These are phyloP conservation scores for Lentinula novae-zelandiae DNA, from an alignment of 1,284 basidiomycete genomes.

Conservation along the genomic window DNA sequence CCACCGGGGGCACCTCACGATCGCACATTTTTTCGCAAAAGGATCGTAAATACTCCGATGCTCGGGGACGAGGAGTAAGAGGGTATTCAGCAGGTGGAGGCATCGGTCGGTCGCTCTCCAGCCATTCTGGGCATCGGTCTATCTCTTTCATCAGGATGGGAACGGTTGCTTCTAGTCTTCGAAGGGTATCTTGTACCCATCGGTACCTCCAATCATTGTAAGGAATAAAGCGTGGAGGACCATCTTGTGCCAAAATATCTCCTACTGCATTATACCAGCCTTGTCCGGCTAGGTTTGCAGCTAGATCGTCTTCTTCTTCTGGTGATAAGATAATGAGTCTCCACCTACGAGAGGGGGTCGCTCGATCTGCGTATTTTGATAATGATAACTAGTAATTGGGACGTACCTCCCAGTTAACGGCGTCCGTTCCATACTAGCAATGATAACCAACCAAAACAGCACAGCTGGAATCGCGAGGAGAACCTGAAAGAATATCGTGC, in stretches of 20 bases:
- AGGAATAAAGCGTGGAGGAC: slow-evolving; percentile 59
- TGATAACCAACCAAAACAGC: slow-evolving; percentile 71
- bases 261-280: slow-evolving; percentile 85
- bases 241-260: slow-evolving; percentile 71
- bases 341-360: slow-evolving; percentile 47
- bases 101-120: slow-evolving; percentile 49
- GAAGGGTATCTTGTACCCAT: slow-evolving; percentile 78
- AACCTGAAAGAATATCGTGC: slow-evolving; percentile 49
- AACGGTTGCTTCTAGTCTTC: slow-evolving; percentile 67
- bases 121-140: slow-evolving; percentile 52
- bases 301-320: slow-evolving; percentile 86
- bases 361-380: slow-evolving; percentile 5
- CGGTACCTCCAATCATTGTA: slow-evolving; percentile 78
- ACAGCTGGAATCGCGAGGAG: slow-evolving; percentile 65
- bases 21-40: slow-evolving; percentile 49
- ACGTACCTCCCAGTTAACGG: slow-evolving; percentile 83
- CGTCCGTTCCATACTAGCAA: slow-evolving; percentile 78
- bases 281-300: slow-evolving; percentile 68
- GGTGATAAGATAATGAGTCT: slow-evolving; percentile 84
- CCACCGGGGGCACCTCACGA: slow-evolving; percentile 33
- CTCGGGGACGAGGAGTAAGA: slow-evolving; percentile 67
- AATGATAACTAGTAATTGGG: slow-evolving; percentile 19
- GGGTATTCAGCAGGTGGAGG: slow-evolving; percentile 75
- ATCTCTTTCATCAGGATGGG: slow-evolving; percentile 60
- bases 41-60: slow-evolving; percentile 56